Base-by-base conservation (phyloP, 176 grass and related monocot species). In the Bonia amplexicaulis region DNA sequence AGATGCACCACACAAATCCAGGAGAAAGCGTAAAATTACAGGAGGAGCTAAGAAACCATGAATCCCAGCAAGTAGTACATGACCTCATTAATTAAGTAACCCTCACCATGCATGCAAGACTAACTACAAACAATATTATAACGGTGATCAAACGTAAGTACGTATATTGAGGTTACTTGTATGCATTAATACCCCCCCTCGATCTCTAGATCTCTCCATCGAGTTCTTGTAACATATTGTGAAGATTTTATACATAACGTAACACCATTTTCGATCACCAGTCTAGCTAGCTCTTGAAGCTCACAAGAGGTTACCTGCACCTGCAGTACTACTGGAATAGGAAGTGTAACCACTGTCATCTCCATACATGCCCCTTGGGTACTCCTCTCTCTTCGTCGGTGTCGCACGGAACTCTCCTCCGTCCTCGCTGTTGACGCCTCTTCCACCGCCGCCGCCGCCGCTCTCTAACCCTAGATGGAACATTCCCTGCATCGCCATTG, bases 261-360 rank as follows among this genome's bases (percentile, higher is more conserved):
- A 26, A 31, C 45, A 29, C 80, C 67, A 61, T 82, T 79, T 60
- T 25, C n/a, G 25, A 29, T 63, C 61, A 80, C 61, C 77, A 66
- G 15, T 66, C 13, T 14, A 65, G 13, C 59, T 79, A 75, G 31
- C 52, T 58, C 73, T 63, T 29, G 51, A 76, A 40, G 23, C 39
- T 65, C 59, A 79, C 77, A 82, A 46, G 80, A 74, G 78, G 78
- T 80, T 74, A 64, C 20, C 69, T 83, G 60, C 77, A 80, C 60
- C 77, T 51, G 69, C 69, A 51, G 45, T 61, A 25, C 79, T 81
- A 35, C 54, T 61, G 12, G 81, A 25, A 26, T 83, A 83, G 57
- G 46, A 37, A 51, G 71, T 29, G 49, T 45, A 71, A 17, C 69
- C 81, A 63, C 54, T 63, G 16, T 25, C 53, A 22, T 62, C 54